Evolutionary conservation across 768 basidiomycete species (phyloP), one percentile per base, ranked within the genome.

Genomic region (Russula earlei): DNA sequence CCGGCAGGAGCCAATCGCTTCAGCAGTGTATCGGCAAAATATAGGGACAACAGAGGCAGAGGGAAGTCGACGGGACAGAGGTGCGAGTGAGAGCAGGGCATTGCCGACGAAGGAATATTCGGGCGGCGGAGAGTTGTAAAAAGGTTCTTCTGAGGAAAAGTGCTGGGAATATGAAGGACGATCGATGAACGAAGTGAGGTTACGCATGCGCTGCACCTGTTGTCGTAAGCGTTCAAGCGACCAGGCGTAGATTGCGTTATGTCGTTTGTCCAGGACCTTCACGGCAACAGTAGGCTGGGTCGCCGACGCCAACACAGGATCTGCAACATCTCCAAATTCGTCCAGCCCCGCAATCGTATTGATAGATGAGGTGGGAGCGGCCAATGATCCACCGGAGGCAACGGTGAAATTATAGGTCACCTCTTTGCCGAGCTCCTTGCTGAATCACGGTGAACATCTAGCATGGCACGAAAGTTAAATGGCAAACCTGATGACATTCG

Each of bases 1-100:
- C 22, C 91, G 82, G 71, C 94, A 97, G 25, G 91, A 91, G 1
- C 95, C 96, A 61, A 97, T 92, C 1, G 94, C 94, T 67, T 97
- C 95, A 45, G 91, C 80, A 1, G 93, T 96, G 66, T 94, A 95
- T 31, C 88, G 83, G 66, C 91, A 95, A 68, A 91, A 91, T 65
- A 99, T 92, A 1, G 93, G 92, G 15, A 89, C 81, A 0, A 77
- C 80, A n/a, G 82, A 83, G 3, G 79, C 76, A 1, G 84, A 87
- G 3, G 89, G 85, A 36, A 90, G 72, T 52, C 82, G 77, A 40
- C 90, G 83, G 12, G 82, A 83, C 44, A 98, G 76, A 2, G 92
- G 84, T 0, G 86, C 82, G 24, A 99, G 77, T 14, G 90, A 88
- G 52, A 94, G 75, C 29, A 88, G 71, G 0, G 89, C 86, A 63